Conservation (phyloP, 139 green algal genomes). For the Picochlorum sp. region DNA sequence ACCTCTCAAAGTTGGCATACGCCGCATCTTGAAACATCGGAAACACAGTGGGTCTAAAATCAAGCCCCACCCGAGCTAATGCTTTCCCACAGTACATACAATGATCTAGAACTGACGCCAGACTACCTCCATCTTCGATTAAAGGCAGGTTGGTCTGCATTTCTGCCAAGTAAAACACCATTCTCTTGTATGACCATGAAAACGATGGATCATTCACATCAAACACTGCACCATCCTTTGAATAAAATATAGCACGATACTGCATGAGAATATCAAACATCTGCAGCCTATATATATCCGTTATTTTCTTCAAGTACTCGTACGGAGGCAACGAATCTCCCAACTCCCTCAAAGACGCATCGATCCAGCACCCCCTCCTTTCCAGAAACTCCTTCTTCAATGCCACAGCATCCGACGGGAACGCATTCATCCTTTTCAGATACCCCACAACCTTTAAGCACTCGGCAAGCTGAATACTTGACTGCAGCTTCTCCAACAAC, state of each 20-base stretch:
- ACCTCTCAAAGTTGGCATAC: conserved; percentile 46
- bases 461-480: conserved; percentile 73
- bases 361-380: conserved; percentile 63
- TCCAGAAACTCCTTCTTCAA: conserved; percentile 79
- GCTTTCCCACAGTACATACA: conserved; percentile 90
- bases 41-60: conserved; percentile 80
- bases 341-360: conserved; percentile 64
- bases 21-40: conserved; percentile 77
- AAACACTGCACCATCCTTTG: background rate
- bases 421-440: conserved; percentile 77
- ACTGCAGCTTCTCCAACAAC: conserved; percentile 71
- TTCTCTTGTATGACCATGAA: conserved; percentile 71
- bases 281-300: conserved; percentile 90
- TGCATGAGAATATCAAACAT: conserved; percentile 99
- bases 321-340: conserved; percentile 55
- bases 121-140: conserved; percentile 54
- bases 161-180: conserved; percentile 46
- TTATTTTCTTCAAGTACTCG: conserved; percentile 85
- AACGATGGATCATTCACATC: conserved; percentile 54
- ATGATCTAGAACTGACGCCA: conserved; percentile 88
- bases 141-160: conserved; percentile 50
- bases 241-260: conserved; percentile 87
- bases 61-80: conserved; percentile 84
- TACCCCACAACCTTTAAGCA: conserved; percentile 92
- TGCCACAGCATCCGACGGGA: conserved; percentile 43